These are phyloP conservation scores for Pythium scleroteichum DNA, from an alignment of 352 stramenopile species.

Conservation along the genomic window DNA sequence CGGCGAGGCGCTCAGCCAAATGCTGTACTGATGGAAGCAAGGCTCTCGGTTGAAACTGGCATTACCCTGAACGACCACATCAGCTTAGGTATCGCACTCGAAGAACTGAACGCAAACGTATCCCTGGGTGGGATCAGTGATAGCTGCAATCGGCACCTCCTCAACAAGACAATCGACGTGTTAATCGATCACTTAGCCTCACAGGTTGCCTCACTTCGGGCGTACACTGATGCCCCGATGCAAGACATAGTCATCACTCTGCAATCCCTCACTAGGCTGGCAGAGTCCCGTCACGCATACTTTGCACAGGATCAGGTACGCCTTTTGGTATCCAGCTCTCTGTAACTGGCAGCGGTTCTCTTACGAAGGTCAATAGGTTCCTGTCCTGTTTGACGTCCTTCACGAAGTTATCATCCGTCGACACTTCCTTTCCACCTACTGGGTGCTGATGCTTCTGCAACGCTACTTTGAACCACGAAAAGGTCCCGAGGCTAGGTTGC, in stretches of 20 bases:
- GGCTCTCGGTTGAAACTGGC: slow-evolving; percentile 43
- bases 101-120: slow-evolving; percentile 30
- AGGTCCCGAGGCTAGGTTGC: slow-evolving; percentile 27
- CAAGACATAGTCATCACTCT: slow-evolving; percentile 21
- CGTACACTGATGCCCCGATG: slow-evolving; percentile 7
- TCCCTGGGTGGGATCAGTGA: slow-evolving; percentile 21
- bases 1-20: slow-evolving; percentile 10
- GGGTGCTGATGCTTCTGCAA: slow-evolving; percentile 66
- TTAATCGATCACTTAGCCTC: slow-evolving; percentile 20
- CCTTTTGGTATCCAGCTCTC: no score
- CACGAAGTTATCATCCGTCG: slow-evolving; percentile 60
- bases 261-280: slow-evolving; percentile 21
- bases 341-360: neutral
- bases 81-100: slow-evolving; percentile 16
- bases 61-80: slow-evolving; percentile 28
- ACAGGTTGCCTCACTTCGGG: slow-evolving; percentile 12
- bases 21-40: slow-evolving; percentile 29
- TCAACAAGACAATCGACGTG: slow-evolving; percentile 19
- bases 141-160: slow-evolving; percentile 15
- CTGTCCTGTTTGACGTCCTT: slow-evolving; percentile 47
- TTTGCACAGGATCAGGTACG: slow-evolving; percentile 18
- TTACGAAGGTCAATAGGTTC: slow-evolving; percentile 5
- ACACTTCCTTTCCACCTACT: slow-evolving; percentile 66
- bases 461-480: slow-evolving; percentile 54
- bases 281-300: slow-evolving; percentile 20